A percentile compares a stretch with the other conserved stretches of the same genome.
Conservation (phyloP, 202 grass and related monocot species). For the Panicum virgatum region DNA sequence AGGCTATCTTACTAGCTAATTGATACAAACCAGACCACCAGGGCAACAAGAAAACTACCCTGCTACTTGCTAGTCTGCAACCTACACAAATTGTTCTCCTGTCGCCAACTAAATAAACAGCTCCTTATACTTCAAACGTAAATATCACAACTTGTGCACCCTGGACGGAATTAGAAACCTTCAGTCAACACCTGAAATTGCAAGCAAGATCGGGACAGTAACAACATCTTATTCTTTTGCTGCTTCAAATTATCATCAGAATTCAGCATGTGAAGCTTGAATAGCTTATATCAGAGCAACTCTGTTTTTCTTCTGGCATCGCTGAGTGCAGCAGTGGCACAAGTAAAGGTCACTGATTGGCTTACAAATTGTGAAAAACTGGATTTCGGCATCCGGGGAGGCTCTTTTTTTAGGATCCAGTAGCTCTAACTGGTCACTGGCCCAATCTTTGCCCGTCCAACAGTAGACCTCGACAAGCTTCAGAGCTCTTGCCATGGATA, state of each 20-base stretch:
- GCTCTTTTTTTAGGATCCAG: slow-evolving; percentile 1
- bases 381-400: neutral
- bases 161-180: neutral
- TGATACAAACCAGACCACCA: neutral
- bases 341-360: slow-evolving; percentile 26
- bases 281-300: slow-evolving; percentile 4
- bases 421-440: neutral
- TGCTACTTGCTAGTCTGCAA: neutral
- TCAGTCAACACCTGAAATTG: neutral
- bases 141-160: slow-evolving; percentile 1
- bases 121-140: neutral
- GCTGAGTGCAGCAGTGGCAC: slow-evolving; percentile 44
- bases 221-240: slow-evolving; percentile 1
- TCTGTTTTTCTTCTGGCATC: slow-evolving; percentile 38
- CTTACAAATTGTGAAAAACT: slow-evolving; percentile 4
- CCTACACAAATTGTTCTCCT: neutral
- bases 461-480: slow-evolving; percentile 36
- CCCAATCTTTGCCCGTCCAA: slow-evolving; percentile 18
- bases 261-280: neutral
- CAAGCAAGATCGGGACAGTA: neutral
- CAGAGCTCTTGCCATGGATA: slow-evolving; percentile 36
- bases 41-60: neutral
- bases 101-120: slow-evolving; percentile 4
- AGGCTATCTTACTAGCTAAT: neutral
- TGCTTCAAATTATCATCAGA: neutral